Conservation (phyloP, 1,284 basidiomycete species). For the Inonotus obliquus region DNA sequence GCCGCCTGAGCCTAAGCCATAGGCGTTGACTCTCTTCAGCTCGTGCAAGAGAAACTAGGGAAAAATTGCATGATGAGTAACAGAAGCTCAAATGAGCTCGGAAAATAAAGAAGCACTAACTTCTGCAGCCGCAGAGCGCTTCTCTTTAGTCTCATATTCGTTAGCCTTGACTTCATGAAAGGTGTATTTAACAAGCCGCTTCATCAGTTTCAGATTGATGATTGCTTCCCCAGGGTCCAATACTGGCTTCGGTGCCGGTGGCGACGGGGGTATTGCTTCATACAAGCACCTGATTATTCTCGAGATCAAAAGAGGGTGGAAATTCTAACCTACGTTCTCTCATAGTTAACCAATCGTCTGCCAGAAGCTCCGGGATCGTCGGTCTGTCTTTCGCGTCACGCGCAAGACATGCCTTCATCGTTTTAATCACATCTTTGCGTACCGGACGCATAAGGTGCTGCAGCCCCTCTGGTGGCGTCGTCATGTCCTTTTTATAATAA, state of each 20-base stretch:
- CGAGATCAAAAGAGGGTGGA: too few relatives aligned
- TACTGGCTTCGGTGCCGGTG: conserved; percentile 24
- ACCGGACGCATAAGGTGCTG: conserved; percentile 64
- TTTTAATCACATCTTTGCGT: conserved; percentile 61
- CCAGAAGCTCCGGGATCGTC: conserved; percentile 73
- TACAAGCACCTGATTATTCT: too few relatives aligned
- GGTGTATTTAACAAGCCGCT: conserved; percentile 61
- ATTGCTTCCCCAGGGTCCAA: conserved; percentile 57
- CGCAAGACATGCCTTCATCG: conserved; percentile 71
- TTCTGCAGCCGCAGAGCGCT: conserved; percentile 3
- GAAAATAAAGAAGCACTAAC: background rate
- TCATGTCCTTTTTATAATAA: conserved; percentile 34
- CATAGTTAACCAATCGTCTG: conserved; percentile 63
- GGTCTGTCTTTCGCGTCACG: conserved; percentile 73
- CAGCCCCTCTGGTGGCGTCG: conserved; percentile 47
- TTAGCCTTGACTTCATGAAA: conserved; percentile 29
- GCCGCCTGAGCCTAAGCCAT: too few relatives aligned
- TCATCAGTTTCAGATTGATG: conserved; percentile 72
- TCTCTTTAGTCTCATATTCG: background rate
- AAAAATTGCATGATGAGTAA: background rate
- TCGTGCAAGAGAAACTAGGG: conserved; percentile 11
- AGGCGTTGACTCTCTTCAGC: conserved; percentile 3
- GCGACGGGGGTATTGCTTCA: conserved; percentile 18
- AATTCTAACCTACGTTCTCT: conserved; percentile 23
- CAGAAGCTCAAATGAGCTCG: background rate